A percentile compares a stretch with the other conserved stretches of the same genome.
Evolutionary conservation across 331 rosid genomes (phyloP).

Genomic region (Prunus yedoensis): DNA sequence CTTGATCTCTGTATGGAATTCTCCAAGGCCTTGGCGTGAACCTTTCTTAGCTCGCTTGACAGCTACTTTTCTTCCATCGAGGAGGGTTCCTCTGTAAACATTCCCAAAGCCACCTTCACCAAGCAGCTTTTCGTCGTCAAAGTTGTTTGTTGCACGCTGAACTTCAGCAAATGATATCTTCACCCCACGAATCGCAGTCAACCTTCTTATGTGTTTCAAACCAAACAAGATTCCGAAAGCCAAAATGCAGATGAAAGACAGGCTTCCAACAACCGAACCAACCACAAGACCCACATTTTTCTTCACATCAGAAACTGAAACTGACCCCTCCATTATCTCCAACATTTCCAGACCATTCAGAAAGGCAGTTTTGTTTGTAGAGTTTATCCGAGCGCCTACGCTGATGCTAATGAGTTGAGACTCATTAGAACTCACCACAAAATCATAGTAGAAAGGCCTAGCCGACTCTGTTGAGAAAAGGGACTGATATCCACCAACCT

Average conservation of each 20-base stretch:
- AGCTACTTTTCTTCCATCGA: slow-evolving; percentile 37
- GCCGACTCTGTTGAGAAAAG: accelerated
- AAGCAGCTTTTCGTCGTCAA: slow-evolving; percentile 26
- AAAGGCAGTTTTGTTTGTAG: slow-evolving; percentile 2
- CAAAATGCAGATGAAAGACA: slow-evolving; percentile 26
- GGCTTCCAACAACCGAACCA: slow-evolving; percentile 35
- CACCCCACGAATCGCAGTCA: slow-evolving; percentile 33
- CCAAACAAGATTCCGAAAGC: slow-evolving; percentile 13
- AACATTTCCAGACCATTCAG: slow-evolving; percentile 52
- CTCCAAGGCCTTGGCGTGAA: slow-evolving; percentile 41
- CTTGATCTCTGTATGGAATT: slow-evolving; percentile 48
- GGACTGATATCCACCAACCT: background rate
- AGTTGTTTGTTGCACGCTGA: slow-evolving; percentile 39
- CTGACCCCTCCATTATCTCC: slow-evolving; percentile 21
- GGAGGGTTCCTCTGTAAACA: slow-evolving; percentile 43
- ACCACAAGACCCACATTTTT: slow-evolving; percentile 5
- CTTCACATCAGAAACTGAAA: slow-evolving; percentile 2
- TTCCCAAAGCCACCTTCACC: slow-evolving; percentile 61
- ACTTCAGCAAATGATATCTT: slow-evolving; percentile 37
- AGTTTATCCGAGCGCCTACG: background rate
- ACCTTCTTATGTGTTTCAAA: slow-evolving; percentile 28
- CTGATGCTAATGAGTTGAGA: slow-evolving; percentile 30
- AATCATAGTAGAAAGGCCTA: slow-evolving; percentile 25
- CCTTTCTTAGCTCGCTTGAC: slow-evolving; percentile 39
- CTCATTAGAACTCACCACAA: slow-evolving; percentile 24